phyloP scores from a whole-genome alignment of 192 early-diverging fungal genomes.

The Entophlyctis luteolus region DNA sequence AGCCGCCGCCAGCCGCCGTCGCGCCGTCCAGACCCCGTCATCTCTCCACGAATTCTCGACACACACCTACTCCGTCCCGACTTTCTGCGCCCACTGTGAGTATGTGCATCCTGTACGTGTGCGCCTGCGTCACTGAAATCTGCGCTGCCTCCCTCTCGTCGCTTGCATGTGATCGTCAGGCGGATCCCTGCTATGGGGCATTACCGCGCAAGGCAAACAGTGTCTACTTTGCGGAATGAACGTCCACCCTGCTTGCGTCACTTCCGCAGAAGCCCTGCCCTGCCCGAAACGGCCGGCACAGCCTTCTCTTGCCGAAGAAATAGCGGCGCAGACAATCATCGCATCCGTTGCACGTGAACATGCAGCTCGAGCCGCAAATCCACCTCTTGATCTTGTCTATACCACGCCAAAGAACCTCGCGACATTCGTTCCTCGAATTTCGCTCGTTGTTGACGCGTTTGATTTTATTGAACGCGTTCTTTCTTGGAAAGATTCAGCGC shows the following conservation, averaged over 20 bases:
- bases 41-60: conserved; percentile 49
- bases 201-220: conserved; percentile 60
- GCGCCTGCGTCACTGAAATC: neutral
- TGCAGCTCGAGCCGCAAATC: conserved; percentile 42
- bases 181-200: conserved; percentile 64
- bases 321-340: conserved; percentile 48
- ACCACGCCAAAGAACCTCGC: conserved; percentile 68
- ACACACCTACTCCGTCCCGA: conserved; percentile 55
- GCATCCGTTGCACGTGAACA: conserved; percentile 32
- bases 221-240: conserved; percentile 35
- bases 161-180: no score
- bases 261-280: neutral
- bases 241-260: conserved; percentile 10
- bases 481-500: conserved; percentile 66
- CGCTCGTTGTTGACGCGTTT: conserved; percentile 60
- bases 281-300: neutral
- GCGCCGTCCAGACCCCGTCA: neutral
- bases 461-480: conserved; percentile 60
- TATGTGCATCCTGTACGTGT: neutral
- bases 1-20: neutral
- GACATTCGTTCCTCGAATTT: conserved; percentile 61
- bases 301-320: conserved; percentile 25
- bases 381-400: conserved; percentile 59
- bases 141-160: neutral
- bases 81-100: conserved; percentile 67